Conservation (phyloP, 441 rosid genomes). For the Gossypium schwendimanii region DNA sequence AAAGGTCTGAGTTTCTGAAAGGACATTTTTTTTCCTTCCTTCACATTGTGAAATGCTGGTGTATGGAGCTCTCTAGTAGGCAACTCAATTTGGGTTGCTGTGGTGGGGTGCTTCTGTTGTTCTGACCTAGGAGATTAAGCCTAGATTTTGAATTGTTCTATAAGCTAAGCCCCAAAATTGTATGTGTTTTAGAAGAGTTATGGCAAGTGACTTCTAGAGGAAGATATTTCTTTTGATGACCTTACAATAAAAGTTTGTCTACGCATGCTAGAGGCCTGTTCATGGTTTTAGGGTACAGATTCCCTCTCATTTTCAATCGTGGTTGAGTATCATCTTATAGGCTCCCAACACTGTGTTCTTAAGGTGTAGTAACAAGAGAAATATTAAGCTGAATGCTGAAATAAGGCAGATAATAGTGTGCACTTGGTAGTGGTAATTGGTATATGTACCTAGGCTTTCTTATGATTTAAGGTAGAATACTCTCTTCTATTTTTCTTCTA, state of each 20-base stretch:
- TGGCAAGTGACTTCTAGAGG: too few species aligned
- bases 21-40: too few species aligned
- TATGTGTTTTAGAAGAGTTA: too few species aligned
- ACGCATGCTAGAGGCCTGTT: neutral
- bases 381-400: neutral
- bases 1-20: too few species aligned
- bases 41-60: too few species aligned
- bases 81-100: too few species aligned
- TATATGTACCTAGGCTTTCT: neutral
- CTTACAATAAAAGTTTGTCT: neutral
- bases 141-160: too few species aligned
- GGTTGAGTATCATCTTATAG: neutral
- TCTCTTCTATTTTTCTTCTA: neutral
- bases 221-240: neutral
- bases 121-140: too few species aligned
- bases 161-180: too few species aligned
- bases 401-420: neutral
- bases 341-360: neutral
- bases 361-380: neutral
- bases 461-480: neutral
- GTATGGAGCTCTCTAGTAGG: too few species aligned
- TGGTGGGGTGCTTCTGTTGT: too few species aligned
- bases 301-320: neutral
- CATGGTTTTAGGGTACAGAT: neutral
- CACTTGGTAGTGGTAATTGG: neutral